Evolutionary conservation across 1,284 basidiomycete genomes (phyloP).

Genomic region (Chalciporus sp.): DNA sequence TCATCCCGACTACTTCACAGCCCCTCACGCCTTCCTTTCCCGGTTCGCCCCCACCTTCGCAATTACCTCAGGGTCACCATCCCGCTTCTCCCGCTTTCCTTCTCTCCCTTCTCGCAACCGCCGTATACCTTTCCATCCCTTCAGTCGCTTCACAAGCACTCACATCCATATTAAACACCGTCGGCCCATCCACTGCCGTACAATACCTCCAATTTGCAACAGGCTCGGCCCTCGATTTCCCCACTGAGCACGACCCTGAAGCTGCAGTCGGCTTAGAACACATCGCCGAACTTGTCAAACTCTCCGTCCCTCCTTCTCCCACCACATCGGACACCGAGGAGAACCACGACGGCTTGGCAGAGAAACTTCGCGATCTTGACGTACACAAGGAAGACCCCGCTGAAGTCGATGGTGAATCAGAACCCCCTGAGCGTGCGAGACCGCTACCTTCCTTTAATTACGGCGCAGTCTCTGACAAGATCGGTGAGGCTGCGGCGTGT

Average conservation of each 20-base stretch:
- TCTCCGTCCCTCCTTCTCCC: conserved; percentile 7
- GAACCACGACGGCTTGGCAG: conserved; percentile 24
- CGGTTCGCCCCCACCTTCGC: conserved; percentile 29
- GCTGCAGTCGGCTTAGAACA: conserved; percentile 71
- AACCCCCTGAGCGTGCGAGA: conserved; percentile 13
- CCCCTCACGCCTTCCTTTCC: conserved; percentile 73
- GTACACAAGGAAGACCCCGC: conserved; percentile 41
- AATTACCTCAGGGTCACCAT: conserved; percentile 58
- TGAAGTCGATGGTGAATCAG: conserved; percentile 33
- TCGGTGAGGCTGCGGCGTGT: conserved; percentile 87
- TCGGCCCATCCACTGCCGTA: conserved; percentile 79
- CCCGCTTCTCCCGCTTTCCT: conserved; percentile 82
- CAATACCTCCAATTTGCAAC: conserved; percentile 85
- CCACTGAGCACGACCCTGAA: conserved; percentile 50
- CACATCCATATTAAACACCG: conserved; percentile 68
- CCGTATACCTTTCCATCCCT: conserved; percentile 85
- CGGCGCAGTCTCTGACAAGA: conserved; percentile 84
- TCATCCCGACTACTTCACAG: conserved; percentile 64
- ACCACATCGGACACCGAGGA: conserved; percentile 11
- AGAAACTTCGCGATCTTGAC: conserved; percentile 33
- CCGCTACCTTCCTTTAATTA: conserved; percentile 60
- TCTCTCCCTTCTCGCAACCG: conserved; percentile 83
- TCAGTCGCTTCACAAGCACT: conserved; percentile 77
- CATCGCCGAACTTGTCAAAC: conserved; percentile 54
- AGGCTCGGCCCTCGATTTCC: conserved; percentile 68